Conservation (phyloP, 2,329 filamentous ascomycete species). For the Cryoendolithus antarcticus region DNA sequence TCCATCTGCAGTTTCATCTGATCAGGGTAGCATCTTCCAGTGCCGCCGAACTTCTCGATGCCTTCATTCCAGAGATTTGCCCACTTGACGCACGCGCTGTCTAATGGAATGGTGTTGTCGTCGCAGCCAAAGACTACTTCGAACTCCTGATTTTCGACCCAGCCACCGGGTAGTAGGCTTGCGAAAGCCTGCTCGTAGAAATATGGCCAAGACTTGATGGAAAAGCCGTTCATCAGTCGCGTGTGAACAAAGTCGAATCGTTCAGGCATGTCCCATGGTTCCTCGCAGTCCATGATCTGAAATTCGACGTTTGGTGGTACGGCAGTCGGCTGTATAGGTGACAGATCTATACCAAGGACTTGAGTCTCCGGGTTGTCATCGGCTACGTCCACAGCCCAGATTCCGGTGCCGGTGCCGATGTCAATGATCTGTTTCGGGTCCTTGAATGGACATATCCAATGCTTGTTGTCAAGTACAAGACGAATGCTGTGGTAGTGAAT, state of each 20-base stretch:
- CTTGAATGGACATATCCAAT: slow-evolving; percentile 7
- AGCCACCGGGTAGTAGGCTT: slow-evolving; percentile 22
- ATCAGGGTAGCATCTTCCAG: slow-evolving; percentile 14
- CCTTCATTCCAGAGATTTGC: slow-evolving; percentile 14
- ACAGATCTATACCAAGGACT: slow-evolving; percentile 16
- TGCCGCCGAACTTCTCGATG: slow-evolving; percentile 13
- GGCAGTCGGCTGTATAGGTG: slow-evolving; percentile 17
- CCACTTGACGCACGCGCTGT: slow-evolving; percentile 13
- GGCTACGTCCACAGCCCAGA: slow-evolving; percentile 24
- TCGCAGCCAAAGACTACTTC: slow-evolving; percentile 14
- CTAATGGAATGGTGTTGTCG: slow-evolving; percentile 22
- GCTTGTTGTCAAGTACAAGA: slow-evolving; percentile 8
- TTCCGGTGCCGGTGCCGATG: slow-evolving; percentile 15
- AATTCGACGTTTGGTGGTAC: slow-evolving; percentile 16
- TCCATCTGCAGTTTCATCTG: slow-evolving; percentile 24
- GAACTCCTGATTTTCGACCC: slow-evolving; percentile 30
- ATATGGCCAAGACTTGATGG: slow-evolving; percentile 16
- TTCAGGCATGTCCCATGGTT: slow-evolving; percentile 12
- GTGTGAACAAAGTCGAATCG: slow-evolving; percentile 20
- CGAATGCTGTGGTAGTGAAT: slow-evolving; percentile 11
- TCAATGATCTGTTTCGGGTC: slow-evolving; percentile 9
- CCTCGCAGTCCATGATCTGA: slow-evolving; percentile 13
- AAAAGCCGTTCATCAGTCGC: slow-evolving; percentile 16
- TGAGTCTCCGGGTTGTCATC: slow-evolving; percentile 13
- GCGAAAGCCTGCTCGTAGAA: slow-evolving; percentile 16